Evolutionary conservation across 176 grass and related monocot genomes (phyloP), one percentile per base, ranked within the genome.

Genomic region (Carex littledalei): DNA sequence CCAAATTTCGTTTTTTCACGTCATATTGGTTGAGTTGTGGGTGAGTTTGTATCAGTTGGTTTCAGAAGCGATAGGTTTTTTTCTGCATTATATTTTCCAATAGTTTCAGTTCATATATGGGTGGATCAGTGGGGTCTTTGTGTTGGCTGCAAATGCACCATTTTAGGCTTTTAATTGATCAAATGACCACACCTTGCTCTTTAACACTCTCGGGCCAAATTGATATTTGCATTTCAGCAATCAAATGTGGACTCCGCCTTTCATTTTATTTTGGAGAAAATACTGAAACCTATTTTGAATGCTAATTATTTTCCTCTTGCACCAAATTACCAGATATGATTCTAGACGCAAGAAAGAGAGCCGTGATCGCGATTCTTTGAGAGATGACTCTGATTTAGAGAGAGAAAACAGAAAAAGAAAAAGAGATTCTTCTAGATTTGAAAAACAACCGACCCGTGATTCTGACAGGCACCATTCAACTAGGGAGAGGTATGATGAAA

Each of bases 331-430:
- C 50, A 96, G 94, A 77, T 87, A 88, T 83, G 71, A 59, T 80
- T 84, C 89, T 68, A 90, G 81, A 82, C 78, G 54, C 50, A 85
- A 31, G 41, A 85, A 86, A 18, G 87, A 89, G 63, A 73, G 41
- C 24, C 67, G 80, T 88, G 73, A 62, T 80, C 50, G 12, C 7
- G 70, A 73, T 11, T 84, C 67, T 32, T 57, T 75, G 3, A 93
- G 80, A 84, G 83, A 87, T 83, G 71, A 84, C 41, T 88, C 89
- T 81, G 86, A 89, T 63, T 79, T 79, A 54, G 90, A 84, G 41
- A 52, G 85, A 43, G 87, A 85, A 41, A 76, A 76, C 15, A 70
- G 64, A 63, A 86, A 56, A 24, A 82, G 90, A 35, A 91, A 75
- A 84, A 86, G 84, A 90, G 60, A 90, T 83, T 21, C 81, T 68